These are phyloP conservation scores for Mycena rosella DNA, from an alignment of 768 basidiomycete genomes.

Conservation along the genomic window DNA sequence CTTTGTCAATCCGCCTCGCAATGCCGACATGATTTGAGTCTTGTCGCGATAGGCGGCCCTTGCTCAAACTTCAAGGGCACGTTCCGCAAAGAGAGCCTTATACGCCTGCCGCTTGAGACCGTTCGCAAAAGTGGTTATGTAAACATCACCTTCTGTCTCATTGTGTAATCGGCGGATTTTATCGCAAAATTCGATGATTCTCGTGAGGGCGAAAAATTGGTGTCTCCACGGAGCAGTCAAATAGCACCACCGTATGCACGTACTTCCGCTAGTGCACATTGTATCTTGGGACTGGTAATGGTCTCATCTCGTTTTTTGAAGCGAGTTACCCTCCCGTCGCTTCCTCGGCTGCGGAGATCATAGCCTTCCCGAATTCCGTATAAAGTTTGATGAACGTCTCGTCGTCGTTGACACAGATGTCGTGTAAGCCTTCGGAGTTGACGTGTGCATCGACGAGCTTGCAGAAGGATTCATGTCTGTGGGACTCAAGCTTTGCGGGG, in stretches of 20 bases:
- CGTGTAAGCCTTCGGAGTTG: not conserved
- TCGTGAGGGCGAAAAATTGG: not conserved
- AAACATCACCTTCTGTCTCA: not conserved
- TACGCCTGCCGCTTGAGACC: not conserved
- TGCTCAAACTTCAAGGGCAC: not conserved
- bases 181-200: not conserved
- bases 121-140: not conserved
- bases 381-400: not conserved
- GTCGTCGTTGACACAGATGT: not conserved
- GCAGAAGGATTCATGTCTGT: slow-evolving; percentile 1
- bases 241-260: slow-evolving; percentile 4
- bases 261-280: not conserved
- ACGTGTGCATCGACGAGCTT: not conserved
- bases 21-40: not conserved
- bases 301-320: not conserved
- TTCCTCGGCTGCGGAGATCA: not conserved
- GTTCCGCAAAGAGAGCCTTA: not conserved
- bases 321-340: slow-evolving; percentile 1
- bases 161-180: not conserved
- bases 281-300: not conserved
- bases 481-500: not conserved
- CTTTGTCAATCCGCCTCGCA: slow-evolving; percentile 2
- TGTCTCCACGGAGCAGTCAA: not conserved
- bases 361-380: not conserved
- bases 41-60: not conserved